Conservation (phyloP, 441 rosid genomes). For the Bocquillonia castaneifolia region DNA sequence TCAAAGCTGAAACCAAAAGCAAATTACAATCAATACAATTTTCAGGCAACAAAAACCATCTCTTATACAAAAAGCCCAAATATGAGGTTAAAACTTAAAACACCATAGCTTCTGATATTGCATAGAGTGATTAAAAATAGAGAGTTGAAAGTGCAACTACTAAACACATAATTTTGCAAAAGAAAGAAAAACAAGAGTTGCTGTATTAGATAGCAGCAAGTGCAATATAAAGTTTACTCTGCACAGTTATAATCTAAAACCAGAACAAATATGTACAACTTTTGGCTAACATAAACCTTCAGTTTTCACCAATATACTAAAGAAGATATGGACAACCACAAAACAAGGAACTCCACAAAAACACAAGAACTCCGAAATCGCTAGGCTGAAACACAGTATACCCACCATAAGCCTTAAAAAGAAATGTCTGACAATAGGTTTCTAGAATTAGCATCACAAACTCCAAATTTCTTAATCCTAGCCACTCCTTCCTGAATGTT, state of each 20-base stretch:
- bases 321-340: neutral
- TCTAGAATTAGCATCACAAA: slow-evolving; percentile 7
- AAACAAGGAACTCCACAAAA: neutral
- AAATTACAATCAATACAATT: slow-evolving; percentile 26
- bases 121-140: neutral
- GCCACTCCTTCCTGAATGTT: neutral
- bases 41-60: slow-evolving; percentile 12
- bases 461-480: slow-evolving; percentile 1
- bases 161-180: neutral
- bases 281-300: neutral
- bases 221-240: neutral
- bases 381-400: neutral
- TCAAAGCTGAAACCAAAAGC: slow-evolving; percentile 61
- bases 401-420: neutral
- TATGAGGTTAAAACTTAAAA: neutral
- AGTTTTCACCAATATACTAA: neutral
- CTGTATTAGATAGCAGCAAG: neutral
- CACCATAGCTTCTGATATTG: neutral
- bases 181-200: neutral
- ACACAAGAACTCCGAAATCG: neutral
- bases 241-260: neutral
- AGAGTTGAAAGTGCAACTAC: neutral
- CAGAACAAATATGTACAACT: neutral
- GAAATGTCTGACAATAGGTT: neutral
- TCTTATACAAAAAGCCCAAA: slow-evolving; percentile 2